These are phyloP conservation scores for Coelastrella sp. DNA, from an alignment of 139 green algal species.

Conservation along the genomic window DNA sequence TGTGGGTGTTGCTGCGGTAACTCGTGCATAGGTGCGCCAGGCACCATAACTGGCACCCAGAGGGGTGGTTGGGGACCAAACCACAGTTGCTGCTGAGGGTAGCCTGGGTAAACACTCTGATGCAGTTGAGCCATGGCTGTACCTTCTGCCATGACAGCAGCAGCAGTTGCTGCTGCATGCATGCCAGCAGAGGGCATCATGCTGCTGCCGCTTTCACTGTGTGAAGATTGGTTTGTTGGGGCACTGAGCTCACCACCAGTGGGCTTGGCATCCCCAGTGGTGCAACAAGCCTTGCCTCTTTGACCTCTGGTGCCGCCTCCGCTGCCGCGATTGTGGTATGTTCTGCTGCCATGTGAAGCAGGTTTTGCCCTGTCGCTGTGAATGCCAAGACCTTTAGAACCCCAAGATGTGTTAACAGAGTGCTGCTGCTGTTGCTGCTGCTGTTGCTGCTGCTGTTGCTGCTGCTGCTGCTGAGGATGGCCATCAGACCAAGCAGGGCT, in stretches of 20 bases:
- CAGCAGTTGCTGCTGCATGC: background rate
- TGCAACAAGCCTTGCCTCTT: too few species aligned
- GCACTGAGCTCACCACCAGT: too few species aligned
- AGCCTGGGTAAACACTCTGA: too few species aligned
- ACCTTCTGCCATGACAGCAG: background rate
- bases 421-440: slow-evolving; percentile 2
- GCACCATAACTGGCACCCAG: background rate
- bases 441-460: background rate
- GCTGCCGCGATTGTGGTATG: background rate
- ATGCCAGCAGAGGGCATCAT: background rate
- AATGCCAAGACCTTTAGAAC: background rate
- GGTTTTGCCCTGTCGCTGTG: background rate
- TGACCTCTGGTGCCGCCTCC: background rate
- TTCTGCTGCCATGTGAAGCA: background rate
- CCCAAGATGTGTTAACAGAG: background rate
- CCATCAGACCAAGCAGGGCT: too few species aligned
- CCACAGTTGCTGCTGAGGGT: background rate
- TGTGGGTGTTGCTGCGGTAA: background rate
- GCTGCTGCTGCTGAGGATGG: background rate
- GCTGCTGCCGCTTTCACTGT: background rate
- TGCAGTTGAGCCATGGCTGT: background rate
- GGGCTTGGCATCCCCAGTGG: too few species aligned
- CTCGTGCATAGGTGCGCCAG: background rate
- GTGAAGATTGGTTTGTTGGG: too few species aligned
- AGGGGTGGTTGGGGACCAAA: background rate